Evolutionary conservation across 768 basidiomycete genomes (phyloP).

Genomic region (Amanita brunnescens): DNA sequence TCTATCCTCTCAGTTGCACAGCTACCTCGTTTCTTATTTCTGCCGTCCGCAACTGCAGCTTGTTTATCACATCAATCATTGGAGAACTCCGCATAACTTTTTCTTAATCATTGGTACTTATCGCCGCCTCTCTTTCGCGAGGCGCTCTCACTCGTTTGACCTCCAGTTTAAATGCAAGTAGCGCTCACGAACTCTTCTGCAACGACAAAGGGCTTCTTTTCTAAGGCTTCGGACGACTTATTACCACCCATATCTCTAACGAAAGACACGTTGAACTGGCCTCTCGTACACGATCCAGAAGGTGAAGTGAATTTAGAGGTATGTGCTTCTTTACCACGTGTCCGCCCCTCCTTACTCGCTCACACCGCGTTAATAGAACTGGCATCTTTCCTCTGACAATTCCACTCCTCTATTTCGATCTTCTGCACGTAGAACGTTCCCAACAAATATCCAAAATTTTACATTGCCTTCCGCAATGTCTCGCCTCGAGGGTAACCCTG

Average conservation of each 20-base stretch:
- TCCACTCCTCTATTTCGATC: constrained; percentile 23
- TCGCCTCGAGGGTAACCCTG: constrained; percentile 22
- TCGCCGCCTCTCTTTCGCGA: constrained; percentile 11
- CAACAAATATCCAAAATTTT: constrained; percentile 30
- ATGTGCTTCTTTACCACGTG: constrained; percentile 23
- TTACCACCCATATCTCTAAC: constrained; percentile 26
- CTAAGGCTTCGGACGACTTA: constrained; percentile 23
- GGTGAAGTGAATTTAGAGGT: constrained; percentile 39
- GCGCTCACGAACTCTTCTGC: constrained; percentile 44
- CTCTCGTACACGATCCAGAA: constrained; percentile 36
- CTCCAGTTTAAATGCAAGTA: constrained; percentile 59
- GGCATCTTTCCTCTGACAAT: constrained; percentile 37
- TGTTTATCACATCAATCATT: constrained; percentile 18
- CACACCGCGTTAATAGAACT: constrained; percentile 25
- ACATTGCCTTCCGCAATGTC: constrained; percentile 34
- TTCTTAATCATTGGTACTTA: constrained; percentile 37
- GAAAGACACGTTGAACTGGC: constrained; percentile 40
- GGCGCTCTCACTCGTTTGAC: constrained; percentile 21
- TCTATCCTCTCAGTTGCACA: constrained; percentile 16
- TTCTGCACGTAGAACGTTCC: constrained; percentile 19
- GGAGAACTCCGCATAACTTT: constrained; percentile 18
- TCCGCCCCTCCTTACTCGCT: constrained; percentile 22
- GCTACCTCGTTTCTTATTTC: constrained; percentile 9
- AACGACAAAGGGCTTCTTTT: constrained; percentile 36
- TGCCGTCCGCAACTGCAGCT: constrained; percentile 10